phyloP scores from a whole-genome alignment of 352 stramenopile species.

The Pythium periplocum region DNA sequence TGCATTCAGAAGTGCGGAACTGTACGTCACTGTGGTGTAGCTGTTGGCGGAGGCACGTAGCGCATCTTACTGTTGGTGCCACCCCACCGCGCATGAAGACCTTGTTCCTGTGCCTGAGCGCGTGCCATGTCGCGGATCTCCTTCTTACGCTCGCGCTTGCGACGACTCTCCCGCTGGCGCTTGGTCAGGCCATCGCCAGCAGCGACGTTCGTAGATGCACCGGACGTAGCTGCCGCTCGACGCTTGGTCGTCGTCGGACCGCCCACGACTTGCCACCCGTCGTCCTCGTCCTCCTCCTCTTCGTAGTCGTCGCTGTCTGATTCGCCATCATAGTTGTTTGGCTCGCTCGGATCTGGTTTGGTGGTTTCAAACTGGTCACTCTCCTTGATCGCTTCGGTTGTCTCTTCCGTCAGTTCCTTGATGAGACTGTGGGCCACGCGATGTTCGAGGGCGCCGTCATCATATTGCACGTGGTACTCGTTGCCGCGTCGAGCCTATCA shows the following conservation, averaged over 20 bases:
- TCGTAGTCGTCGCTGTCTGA: conserved; percentile 10
- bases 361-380: conserved; percentile 1
- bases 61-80: conserved; percentile 45
- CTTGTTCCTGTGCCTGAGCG: conserved; percentile 59
- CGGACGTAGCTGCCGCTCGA: conserved; percentile 1
- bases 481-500: conserved; percentile 27
- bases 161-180: conserved; percentile 69
- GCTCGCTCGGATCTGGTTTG: conserved; percentile 8
- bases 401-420: conserved; percentile 13
- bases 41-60: conserved; percentile 52
- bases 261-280: conserved; percentile 71
- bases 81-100: conserved; percentile 61
- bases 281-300: conserved; percentile 35
- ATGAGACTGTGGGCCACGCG: conserved; percentile 58
- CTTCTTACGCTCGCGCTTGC: conserved; percentile 72
- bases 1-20: conserved; percentile 1
- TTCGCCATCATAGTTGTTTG: conserved; percentile 6
- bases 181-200: conserved; percentile 62
- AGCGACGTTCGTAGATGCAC: conserved; percentile 1
- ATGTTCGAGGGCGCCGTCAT: conserved; percentile 72
- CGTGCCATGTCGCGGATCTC: conserved; percentile 72
- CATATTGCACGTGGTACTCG: conserved; percentile 71
- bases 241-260: conserved; percentile 11
- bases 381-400: conserved; percentile 1
- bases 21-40: not conserved